Evolutionary conservation across 495 filamentous ascomycete species (phyloP).

Genomic region (Cairneyella variabilis): DNA sequence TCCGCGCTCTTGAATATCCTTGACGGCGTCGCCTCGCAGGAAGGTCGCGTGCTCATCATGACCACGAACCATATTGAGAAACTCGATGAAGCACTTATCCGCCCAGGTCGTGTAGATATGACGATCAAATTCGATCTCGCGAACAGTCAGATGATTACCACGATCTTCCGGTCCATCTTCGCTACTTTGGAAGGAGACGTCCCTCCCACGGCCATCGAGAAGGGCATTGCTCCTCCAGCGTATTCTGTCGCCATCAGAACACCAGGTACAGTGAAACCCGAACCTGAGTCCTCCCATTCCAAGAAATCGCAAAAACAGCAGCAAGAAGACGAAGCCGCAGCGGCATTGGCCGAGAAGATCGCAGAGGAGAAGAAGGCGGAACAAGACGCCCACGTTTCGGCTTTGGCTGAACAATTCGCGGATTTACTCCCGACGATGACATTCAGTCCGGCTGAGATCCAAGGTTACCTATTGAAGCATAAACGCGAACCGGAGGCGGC

Average conservation of each 20-base stretch:
- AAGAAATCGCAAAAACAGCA: neutral
- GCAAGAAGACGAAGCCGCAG: slow-evolving; percentile 2
- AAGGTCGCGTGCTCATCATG: slow-evolving; percentile 80
- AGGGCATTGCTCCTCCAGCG: neutral
- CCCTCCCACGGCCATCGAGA: neutral
- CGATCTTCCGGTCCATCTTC: slow-evolving; percentile 27
- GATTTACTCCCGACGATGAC: slow-evolving; percentile 54
- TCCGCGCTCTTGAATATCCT: slow-evolving; percentile 77
- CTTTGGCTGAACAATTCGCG: slow-evolving; percentile 55
- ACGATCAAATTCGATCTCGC: slow-evolving; percentile 60
- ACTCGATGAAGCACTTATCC: slow-evolving; percentile 70
- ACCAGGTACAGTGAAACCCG: neutral
- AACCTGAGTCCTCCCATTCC: too few species aligned
- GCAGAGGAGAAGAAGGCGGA: slow-evolving; percentile 35
- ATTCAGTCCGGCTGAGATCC: slow-evolving; percentile 74
- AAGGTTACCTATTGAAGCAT: slow-evolving; percentile 68
- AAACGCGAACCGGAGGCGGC: slow-evolving; percentile 59
- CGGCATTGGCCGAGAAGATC: slow-evolving; percentile 15
- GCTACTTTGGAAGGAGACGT: slow-evolving; percentile 26
- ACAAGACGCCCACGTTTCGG: slow-evolving; percentile 34
- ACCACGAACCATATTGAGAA: slow-evolving; percentile 78
- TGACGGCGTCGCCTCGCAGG: slow-evolving; percentile 73
- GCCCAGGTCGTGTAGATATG: slow-evolving; percentile 76
- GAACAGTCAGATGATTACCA: slow-evolving; percentile 29
- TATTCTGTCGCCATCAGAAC: neutral